Evolutionary conservation across 108 stramenopile genomes (phyloP).

Genomic region (Bacterosira constricta): DNA sequence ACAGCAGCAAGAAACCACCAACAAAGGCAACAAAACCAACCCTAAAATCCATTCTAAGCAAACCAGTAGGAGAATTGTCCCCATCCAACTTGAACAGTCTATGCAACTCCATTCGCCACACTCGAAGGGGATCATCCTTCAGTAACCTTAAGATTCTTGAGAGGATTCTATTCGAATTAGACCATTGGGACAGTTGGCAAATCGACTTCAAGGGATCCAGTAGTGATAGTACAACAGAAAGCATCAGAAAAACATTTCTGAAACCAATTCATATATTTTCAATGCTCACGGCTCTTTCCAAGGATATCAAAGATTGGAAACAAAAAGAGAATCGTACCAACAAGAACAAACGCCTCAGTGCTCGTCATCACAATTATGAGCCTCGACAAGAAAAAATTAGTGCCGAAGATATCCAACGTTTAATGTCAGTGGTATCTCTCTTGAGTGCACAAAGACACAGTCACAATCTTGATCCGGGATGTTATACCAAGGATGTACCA

Average conservation of each 20-base stretch:
- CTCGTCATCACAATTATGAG: neutral
- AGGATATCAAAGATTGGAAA: slow-evolving; percentile 12
- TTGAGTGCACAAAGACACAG: neutral
- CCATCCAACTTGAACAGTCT: neutral
- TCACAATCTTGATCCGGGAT: slow-evolving; percentile 2
- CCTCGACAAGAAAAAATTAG: neutral
- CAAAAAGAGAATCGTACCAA: neutral
- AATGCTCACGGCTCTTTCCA: slow-evolving; percentile 23
- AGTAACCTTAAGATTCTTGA: slow-evolving; percentile 11
- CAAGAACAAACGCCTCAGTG: neutral
- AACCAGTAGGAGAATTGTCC: slow-evolving; percentile 12
- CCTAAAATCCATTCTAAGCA: neutral
- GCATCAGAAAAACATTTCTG: neutral
- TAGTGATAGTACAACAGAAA: too few species aligned
- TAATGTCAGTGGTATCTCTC: neutral
- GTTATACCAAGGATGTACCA: slow-evolving; percentile 38
- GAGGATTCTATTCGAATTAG: slow-evolving; percentile 24
- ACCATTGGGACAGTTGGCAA: neutral
- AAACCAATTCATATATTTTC: slow-evolving; percentile 36
- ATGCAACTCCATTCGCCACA: slow-evolving; percentile 22
- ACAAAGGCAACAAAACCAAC: neutral
- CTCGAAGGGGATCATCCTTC: slow-evolving; percentile 3
- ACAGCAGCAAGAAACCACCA: neutral
- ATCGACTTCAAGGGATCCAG: neutral
- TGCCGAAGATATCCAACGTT: slow-evolving; percentile 1